A percentile compares a stretch with the other conserved stretches of the same genome.
Evolutionary conservation across 2,329 filamentous ascomycete species (phyloP).

Genomic region (Colletotrichum sp.): DNA sequence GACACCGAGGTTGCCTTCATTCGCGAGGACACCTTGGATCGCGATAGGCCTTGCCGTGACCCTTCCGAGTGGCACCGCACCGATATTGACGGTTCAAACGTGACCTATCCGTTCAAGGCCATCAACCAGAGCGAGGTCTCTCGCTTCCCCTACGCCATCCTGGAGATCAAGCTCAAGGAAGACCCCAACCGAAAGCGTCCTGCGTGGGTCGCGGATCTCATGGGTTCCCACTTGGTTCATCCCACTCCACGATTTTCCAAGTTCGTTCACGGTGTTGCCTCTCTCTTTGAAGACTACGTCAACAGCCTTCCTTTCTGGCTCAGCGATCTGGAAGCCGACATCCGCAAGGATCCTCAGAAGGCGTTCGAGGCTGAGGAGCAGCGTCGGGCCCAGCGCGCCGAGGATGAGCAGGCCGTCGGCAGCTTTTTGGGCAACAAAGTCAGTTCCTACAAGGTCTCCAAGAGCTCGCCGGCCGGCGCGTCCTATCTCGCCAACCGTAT

Average conservation of each 20-base stretch:
- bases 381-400: constrained; percentile 77
- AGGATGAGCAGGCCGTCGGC: constrained; percentile 88
- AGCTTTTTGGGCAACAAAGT: constrained; percentile 75
- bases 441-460: constrained; percentile 61
- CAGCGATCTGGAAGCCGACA: constrained; percentile 88
- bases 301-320: constrained; percentile 98
- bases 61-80: constrained; percentile 88
- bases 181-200: constrained; percentile 70
- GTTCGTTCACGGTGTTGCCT: constrained; percentile 91
- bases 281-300: constrained; percentile 93
- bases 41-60: constrained; percentile 85
- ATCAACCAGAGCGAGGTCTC: constrained; percentile 92
- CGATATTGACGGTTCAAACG: constrained; percentile 83
- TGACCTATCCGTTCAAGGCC: constrained; percentile 86
- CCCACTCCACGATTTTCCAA: constrained; percentile 92
- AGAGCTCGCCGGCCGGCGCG: constrained; percentile 71
- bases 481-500: constrained; percentile 66
- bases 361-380: constrained; percentile 94
- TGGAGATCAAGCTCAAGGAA: constrained; percentile 90
- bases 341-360: constrained; percentile 87
- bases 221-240: constrained; percentile 90
- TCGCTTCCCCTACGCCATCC: constrained; percentile 86
- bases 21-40: constrained; percentile 76
- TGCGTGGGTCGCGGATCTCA: constrained; percentile 90
- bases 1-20: constrained; percentile 94